These are phyloP conservation scores for Aspergillus spinulosporus DNA, from an alignment of 2,329 filamentous ascomycete species.

Conservation along the genomic window DNA sequence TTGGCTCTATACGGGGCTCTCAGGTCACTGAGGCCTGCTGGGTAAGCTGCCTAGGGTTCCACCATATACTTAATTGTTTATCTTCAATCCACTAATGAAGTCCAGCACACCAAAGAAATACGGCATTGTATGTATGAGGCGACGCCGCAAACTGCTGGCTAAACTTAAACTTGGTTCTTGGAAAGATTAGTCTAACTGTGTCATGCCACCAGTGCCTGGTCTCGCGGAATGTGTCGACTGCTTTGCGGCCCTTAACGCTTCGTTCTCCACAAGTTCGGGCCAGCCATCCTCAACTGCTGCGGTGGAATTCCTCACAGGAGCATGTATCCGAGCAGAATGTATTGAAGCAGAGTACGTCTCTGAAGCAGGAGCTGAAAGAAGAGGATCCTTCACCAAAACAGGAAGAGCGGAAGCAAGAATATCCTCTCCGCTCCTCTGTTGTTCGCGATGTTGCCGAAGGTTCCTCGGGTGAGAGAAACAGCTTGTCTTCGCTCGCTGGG, in stretches of 20 bases:
- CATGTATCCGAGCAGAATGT: background rate
- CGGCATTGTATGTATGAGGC: constrained; percentile 13
- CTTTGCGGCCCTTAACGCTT: background rate
- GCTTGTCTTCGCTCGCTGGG: too few species aligned
- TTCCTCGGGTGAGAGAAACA: too few species aligned
- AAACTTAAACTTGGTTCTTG: background rate
- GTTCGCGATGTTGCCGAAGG: background rate
- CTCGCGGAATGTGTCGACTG: constrained; percentile 8
- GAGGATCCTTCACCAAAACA: background rate
- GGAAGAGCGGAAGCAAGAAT: background rate
- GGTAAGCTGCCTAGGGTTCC: constrained; percentile 3
- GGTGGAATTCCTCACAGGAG: constrained; percentile 7
- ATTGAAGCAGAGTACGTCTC: background rate
- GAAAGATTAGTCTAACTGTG: background rate
- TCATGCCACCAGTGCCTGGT: constrained; percentile 1
- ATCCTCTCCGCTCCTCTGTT: background rate
- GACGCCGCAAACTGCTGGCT: background rate
- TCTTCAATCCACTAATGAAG: constrained; percentile 8
- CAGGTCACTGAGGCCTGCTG: constrained; percentile 9
- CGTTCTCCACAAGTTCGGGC: background rate
- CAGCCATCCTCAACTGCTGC: background rate
- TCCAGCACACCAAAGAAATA: constrained; percentile 15
- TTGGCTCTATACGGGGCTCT: constrained; percentile 10
- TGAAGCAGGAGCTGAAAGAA: background rate
- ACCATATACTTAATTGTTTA: background rate